Conservation (phyloP, 495 filamentous ascomycete genomes). For the Lophiostoma macrostomum region DNA sequence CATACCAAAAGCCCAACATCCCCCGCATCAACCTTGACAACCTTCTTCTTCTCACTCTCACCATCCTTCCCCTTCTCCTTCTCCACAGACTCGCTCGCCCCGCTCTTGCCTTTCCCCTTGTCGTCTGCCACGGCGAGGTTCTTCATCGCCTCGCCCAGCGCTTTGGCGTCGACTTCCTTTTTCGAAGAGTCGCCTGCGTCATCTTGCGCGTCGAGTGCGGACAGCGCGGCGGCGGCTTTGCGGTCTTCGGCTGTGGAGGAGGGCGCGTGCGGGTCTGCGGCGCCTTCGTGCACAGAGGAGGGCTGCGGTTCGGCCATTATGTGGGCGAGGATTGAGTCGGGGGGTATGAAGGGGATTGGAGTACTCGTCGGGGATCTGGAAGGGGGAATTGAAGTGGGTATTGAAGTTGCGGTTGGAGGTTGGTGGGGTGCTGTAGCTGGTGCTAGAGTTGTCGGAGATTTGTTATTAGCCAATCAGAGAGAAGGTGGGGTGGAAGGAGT, state of each 20-base stretch:
- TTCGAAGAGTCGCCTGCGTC: slow-evolving; percentile 46
- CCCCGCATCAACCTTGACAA: slow-evolving; percentile 61
- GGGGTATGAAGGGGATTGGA: background rate
- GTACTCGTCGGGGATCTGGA: too few relatives aligned
- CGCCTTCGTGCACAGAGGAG: slow-evolving; percentile 53
- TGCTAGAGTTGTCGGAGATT: too few relatives aligned
- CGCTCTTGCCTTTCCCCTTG: slow-evolving; percentile 15
- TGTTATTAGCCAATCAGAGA: too few relatives aligned
- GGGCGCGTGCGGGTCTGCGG: slow-evolving; percentile 52
- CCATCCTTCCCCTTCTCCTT: slow-evolving; percentile 13
- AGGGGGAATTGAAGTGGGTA: too few relatives aligned
- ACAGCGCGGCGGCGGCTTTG: slow-evolving; percentile 84
- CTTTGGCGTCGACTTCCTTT: slow-evolving; percentile 70
- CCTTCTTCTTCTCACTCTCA: slow-evolving; percentile 44
- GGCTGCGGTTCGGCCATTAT: slow-evolving; percentile 62
- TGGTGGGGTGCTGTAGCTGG: too few relatives aligned
- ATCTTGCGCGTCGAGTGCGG: slow-evolving; percentile 60
- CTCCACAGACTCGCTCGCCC: slow-evolving; percentile 40
- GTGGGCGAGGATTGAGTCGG: background rate
- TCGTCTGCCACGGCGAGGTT: slow-evolving; percentile 41
- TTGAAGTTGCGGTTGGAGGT: too few relatives aligned
- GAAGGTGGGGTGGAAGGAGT: too few relatives aligned
- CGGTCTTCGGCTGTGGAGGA: slow-evolving; percentile 78
- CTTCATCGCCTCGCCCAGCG: slow-evolving; percentile 80
- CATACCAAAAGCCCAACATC: slow-evolving; percentile 67